Evolutionary conservation across 2,329 filamentous ascomycete genomes (phyloP).

Genomic region (Paramyrothecium sp.): DNA sequence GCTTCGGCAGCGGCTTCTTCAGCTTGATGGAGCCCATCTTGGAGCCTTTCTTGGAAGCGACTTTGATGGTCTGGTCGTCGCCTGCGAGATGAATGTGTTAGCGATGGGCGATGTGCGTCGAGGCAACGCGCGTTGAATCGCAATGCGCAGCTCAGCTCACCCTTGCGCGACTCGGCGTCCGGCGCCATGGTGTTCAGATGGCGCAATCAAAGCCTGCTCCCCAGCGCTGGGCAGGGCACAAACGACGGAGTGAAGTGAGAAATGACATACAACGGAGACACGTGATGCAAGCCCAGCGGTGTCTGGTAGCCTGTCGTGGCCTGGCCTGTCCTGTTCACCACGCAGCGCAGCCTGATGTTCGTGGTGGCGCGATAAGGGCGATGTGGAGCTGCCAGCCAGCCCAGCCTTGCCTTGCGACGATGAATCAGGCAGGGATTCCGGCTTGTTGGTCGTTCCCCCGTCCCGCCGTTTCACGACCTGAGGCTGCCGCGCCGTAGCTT

Average conservation of each 20-base stretch:
- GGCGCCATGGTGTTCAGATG: conserved; percentile 11
- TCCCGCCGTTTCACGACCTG: not conserved
- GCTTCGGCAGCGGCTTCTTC: conserved; percentile 61
- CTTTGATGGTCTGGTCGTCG: conserved; percentile 62
- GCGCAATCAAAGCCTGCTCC: not conserved
- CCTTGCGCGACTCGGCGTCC: conserved; percentile 24
- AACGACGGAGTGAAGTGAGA: not conserved
- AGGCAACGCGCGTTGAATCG: not conserved
- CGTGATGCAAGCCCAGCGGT: not conserved
- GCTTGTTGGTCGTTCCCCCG: not conserved
- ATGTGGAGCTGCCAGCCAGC: not conserved
- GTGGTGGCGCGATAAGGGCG: not conserved
- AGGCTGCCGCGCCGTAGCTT: not conserved
- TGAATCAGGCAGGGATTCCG: not conserved
- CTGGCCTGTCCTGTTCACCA: no score
- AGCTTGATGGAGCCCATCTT: conserved; percentile 58
- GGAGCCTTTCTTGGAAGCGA: conserved; percentile 54
- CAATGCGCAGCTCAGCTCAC: conserved; percentile 14
- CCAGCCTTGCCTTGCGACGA: not conserved
- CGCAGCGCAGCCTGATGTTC: not conserved
- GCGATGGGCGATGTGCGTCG: not conserved
- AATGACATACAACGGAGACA: not conserved
- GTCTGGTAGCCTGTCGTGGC: no score
- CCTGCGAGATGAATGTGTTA: conserved; percentile 27
- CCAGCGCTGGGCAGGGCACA: not conserved